These are phyloP conservation scores for Saccharomycopsis sp. DNA, from an alignment of 805 yeast genomes.

Conservation along the genomic window DNA sequence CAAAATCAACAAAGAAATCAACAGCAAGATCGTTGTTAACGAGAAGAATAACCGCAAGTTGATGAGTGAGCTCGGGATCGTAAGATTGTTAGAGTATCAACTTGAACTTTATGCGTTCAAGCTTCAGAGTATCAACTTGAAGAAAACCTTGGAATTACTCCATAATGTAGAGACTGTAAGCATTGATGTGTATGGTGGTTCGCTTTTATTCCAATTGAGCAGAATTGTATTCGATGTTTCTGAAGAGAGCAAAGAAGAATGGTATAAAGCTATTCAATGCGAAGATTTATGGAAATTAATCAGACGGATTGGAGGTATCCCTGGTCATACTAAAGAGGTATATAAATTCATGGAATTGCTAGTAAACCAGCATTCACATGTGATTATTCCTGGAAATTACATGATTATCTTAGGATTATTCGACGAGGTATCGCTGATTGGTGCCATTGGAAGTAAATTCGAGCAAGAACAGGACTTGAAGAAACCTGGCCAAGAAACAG, in stretches of 20 bases:
- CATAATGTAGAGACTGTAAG: not conserved
- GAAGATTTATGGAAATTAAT: constrained; percentile 47
- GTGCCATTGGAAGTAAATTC: constrained; percentile 72
- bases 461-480: constrained; percentile 56
- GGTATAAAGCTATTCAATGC: constrained; percentile 22
- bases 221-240: constrained; percentile 14
- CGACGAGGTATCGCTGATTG: constrained; percentile 76
- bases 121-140: not conserved
- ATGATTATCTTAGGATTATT: constrained; percentile 62
- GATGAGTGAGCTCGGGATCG: constrained; percentile 24
- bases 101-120: constrained; percentile 22
- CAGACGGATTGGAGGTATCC: constrained; percentile 41
- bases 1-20: constrained; percentile 22
- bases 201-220: not conserved
- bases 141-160: not conserved
- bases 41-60: constrained; percentile 29
- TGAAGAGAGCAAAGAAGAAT: constrained; percentile 12
- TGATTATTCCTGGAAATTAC: constrained; percentile 46
- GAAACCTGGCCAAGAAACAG: constrained; percentile 27
- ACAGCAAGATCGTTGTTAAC: constrained; percentile 18
- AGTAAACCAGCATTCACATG: constrained; percentile 27
- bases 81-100: constrained; percentile 48
- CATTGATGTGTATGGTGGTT: not conserved
- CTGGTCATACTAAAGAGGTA: constrained; percentile 37
- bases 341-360: constrained; percentile 42